phyloP scores from a whole-genome alignment of 257 asterid genomes.

The Anisodus tanguticus region DNA sequence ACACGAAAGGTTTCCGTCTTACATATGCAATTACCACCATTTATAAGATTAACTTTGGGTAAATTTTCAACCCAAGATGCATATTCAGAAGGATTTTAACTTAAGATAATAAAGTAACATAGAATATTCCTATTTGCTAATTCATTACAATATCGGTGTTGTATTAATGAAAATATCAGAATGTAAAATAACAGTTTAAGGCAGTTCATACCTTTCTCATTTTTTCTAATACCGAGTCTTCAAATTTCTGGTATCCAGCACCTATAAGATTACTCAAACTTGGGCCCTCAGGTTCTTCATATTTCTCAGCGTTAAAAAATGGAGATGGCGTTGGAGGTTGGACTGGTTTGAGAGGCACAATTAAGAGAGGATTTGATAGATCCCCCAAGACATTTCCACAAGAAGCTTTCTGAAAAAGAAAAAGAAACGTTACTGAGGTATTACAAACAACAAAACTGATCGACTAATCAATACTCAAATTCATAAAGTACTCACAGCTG shows the following conservation, averaged over 20 bases:
- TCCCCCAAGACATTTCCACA: constrained; percentile 67
- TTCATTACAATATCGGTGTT: not conserved
- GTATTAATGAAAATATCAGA: not conserved
- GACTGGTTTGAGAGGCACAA: constrained; percentile 64
- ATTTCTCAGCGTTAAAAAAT: constrained; percentile 39
- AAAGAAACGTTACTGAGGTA: constrained; percentile 8
- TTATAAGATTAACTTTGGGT: not conserved
- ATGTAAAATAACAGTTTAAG: not conserved
- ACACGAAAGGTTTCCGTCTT: not conserved
- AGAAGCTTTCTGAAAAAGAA: constrained; percentile 53
- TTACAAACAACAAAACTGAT: not conserved
- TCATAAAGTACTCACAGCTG: constrained; percentile 54
- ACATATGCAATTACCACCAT: not conserved
- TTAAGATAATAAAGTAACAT: not conserved
- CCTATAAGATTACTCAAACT: constrained; percentile 59
- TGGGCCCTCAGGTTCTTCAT: constrained; percentile 37
- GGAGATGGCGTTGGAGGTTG: constrained; percentile 56
- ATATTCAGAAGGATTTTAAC: not conserved
- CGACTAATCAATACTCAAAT: not conserved
- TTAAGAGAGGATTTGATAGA: constrained; percentile 80
- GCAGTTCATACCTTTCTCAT: constrained; percentile 59
- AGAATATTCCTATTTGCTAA: not conserved
- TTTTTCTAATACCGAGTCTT: constrained; percentile 78
- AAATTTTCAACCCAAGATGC: not conserved
- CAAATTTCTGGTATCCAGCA: constrained; percentile 67